Evolutionary conservation across 495 filamentous ascomycete genomes (phyloP).

Genomic region (Xylaria sp.): DNA sequence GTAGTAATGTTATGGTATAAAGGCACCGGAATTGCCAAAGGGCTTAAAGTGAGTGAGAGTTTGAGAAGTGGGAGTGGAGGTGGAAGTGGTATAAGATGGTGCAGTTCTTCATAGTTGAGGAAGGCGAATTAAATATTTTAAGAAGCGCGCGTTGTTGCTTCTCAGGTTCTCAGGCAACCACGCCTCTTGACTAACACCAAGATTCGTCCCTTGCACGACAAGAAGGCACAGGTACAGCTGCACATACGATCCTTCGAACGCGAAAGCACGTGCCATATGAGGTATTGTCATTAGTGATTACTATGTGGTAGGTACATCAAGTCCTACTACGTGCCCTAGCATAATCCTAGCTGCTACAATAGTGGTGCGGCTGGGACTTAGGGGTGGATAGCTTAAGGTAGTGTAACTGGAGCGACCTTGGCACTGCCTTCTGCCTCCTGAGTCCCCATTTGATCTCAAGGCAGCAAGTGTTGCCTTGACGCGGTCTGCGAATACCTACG

Average conservation of each 20-base stretch:
- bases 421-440: constrained; percentile 9
- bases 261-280: constrained; percentile 27
- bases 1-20: neutral
- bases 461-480: constrained; percentile 26
- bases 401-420: constrained; percentile 2
- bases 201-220: neutral
- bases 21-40: neutral
- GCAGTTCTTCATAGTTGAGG: neutral
- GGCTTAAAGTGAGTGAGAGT: neutral
- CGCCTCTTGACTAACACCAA: neutral
- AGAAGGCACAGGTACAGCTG: neutral
- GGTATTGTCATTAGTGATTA: neutral
- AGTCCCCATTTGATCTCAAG: constrained; percentile 7
- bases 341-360: neutral
- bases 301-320: neutral
- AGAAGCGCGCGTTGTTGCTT: constrained; percentile 13
- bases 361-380: constrained; percentile 6
- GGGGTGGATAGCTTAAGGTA: constrained; percentile 6
- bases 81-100: constrained; percentile 5
- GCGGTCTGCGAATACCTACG: neutral
- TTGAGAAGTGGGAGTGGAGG: neutral
- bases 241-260: neutral
- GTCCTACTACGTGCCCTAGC: neutral
- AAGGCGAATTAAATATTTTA: constrained; percentile 22
- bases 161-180: constrained; percentile 28